These are phyloP conservation scores for Tulasnella sp. DNA, from an alignment of 768 basidiomycete genomes.

Conservation along the genomic window DNA sequence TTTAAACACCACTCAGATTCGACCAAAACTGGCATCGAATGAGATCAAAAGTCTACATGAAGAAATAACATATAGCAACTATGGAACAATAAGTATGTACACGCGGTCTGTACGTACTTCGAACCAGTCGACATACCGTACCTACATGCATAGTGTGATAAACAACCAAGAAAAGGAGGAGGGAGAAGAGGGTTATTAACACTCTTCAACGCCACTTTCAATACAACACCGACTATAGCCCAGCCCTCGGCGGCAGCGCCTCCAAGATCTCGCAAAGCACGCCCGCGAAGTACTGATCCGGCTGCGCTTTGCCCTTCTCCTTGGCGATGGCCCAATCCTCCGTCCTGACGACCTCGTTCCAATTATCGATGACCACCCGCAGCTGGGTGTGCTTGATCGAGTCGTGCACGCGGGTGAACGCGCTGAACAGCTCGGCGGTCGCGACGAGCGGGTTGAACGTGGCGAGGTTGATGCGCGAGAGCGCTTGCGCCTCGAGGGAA, in stretches of 20 bases:
- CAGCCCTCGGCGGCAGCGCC: not conserved
- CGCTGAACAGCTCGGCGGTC: conserved; percentile 10
- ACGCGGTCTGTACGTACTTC: not conserved
- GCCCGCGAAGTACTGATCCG: conserved; percentile 1
- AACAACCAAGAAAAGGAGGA: not conserved
- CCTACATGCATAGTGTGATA: not conserved
- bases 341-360: not conserved
- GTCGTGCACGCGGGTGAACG: conserved; percentile 5
- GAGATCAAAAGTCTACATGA: no score
- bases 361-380: not conserved
- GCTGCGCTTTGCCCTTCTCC: not conserved
- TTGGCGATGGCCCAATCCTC: not conserved
- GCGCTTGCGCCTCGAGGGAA: conserved; percentile 9
- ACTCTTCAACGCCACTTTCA: not conserved
- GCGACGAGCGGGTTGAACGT: not conserved
- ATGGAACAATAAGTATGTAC: no score
- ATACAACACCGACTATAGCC: no score
- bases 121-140: not conserved
- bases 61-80: no score
- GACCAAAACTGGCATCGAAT: no score
- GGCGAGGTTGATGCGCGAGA: not conserved
- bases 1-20: no score
- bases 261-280: conserved; percentile 8
- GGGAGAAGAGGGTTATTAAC: not conserved
- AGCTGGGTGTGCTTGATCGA: not conserved